Conservation (phyloP, 768 basidiomycete species). For the Coprinellus aureogranulatus region DNA sequence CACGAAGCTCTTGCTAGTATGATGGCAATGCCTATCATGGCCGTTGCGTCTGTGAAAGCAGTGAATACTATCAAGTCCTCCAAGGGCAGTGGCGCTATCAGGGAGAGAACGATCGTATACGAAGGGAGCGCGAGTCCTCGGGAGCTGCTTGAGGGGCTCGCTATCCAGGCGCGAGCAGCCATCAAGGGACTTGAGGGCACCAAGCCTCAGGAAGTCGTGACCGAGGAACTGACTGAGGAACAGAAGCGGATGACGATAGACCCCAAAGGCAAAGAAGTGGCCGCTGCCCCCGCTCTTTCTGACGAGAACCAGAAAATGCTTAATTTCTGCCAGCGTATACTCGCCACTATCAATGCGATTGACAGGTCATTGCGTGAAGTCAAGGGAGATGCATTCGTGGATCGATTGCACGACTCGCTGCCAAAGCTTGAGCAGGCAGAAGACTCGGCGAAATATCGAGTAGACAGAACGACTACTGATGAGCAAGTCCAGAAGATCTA, state of each 20-base stretch:
- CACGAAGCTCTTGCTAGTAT: conserved; percentile 92
- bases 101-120: conserved; percentile 83
- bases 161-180: conserved; percentile 90
- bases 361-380: conserved; percentile 85
- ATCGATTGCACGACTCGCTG: conserved; percentile 69
- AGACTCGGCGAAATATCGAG: conserved; percentile 28
- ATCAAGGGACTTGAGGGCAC: conserved; percentile 79
- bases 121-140: conserved; percentile 90
- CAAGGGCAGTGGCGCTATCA: conserved; percentile 48
- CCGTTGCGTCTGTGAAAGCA: conserved; percentile 64
- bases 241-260: conserved; percentile 80
- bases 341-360: conserved; percentile 78
- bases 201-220: conserved; percentile 44
- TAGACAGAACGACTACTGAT: conserved; percentile 59
- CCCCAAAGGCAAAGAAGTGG: conserved; percentile 66
- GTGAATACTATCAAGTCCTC: conserved; percentile 54
- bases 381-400: conserved; percentile 84
- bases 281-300: conserved; percentile 39
- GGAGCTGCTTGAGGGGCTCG: conserved; percentile 86
- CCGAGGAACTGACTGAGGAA: conserved; percentile 82
- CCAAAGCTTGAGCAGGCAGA: conserved; percentile 60
- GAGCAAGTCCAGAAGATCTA: conserved; percentile 70
- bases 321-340: conserved; percentile 82
- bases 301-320: conserved; percentile 80
- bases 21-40: conserved; percentile 98